Base-by-base conservation (phyloP, 306 rosid species). In the Prinsepia uniflora region DNA sequence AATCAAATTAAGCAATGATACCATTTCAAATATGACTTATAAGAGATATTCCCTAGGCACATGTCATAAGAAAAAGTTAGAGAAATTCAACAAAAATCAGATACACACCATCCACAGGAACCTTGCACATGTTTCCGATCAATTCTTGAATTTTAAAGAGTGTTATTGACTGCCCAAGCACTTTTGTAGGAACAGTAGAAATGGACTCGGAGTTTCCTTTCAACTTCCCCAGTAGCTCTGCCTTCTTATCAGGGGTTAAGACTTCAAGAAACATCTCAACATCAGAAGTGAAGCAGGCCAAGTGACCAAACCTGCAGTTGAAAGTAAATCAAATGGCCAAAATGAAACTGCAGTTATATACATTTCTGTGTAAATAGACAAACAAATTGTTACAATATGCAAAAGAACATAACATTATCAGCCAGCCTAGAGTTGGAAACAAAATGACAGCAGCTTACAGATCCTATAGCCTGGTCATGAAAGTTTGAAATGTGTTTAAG, bases 301-400 rank as follows among this genome's bases (percentile, higher is more conserved):
- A 83, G 84, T 95, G 93, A 81, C 97, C 99, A 81, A 89, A 95
- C 88, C 99, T 95, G 82, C 39, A 75, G 67, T 78, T 71, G 43
- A 64, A 81, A 77, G 74, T 73, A 72, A 78, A 80, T 62, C 78
- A 72, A 52, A 66, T 49, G 57, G 49, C 47, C 68, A 42, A 61
- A 69, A 8, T 15, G 65, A 45, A 65, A 74, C 49, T 39, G 48
- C 39, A 74, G 22, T 49, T 78, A 44, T 68, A 45, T 63, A 2
- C 2, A 34, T 55, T 17, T 18, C 10, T 18, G 34, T 48, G 45
- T 49, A 67, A 34, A 13, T 11, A 46, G 63, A 47, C n/a, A 24
- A 46, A 63, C 6, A 53, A 22, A 6, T 4, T 22, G 6, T 41
- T 30, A 54, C 22, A 57, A 3, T 18, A 43, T 13, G 56, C 54